These are phyloP conservation scores for Alternaria rosae DNA, from an alignment of 2,329 filamentous ascomycete genomes.

Conservation along the genomic window DNA sequence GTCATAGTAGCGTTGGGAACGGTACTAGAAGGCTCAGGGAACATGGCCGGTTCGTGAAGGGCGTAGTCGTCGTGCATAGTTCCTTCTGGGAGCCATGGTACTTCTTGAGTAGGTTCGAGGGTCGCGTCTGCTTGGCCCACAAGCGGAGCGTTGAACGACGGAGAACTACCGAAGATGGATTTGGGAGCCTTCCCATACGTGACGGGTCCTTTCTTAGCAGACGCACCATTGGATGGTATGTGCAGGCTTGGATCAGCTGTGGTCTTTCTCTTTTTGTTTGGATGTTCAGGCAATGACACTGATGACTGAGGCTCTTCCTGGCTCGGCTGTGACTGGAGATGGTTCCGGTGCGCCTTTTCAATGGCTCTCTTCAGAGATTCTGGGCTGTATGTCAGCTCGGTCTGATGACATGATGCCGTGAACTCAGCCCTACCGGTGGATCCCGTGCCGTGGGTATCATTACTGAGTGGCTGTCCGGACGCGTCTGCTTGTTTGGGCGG, in stretches of 20 bases:
- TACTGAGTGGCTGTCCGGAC: slow-evolving; percentile 16
- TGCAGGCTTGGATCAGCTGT: slow-evolving; percentile 11
- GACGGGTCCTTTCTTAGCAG: slow-evolving; percentile 5
- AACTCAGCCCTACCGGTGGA: slow-evolving; percentile 36
- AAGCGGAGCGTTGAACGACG: slow-evolving; percentile 2
- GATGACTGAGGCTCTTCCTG: slow-evolving; percentile 28
- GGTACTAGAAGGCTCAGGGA: slow-evolving; percentile 53
- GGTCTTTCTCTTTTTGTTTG: slow-evolving; percentile 35
- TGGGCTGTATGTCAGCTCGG: slow-evolving; percentile 8
- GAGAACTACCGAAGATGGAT: slow-evolving; percentile 1
- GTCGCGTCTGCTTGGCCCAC: background rate
- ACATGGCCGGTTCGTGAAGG: slow-evolving; percentile 52
- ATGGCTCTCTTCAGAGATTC: slow-evolving; percentile 35
- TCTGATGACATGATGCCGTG: background rate
- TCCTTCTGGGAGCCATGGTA: slow-evolving; percentile 36
- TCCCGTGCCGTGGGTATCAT: slow-evolving; percentile 28
- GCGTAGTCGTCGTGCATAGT: slow-evolving; percentile 48
- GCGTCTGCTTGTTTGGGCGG: slow-evolving; percentile 23
- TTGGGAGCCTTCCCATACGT: slow-evolving; percentile 23
- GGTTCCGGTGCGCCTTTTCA: slow-evolving; percentile 34
- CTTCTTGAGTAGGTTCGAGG: slow-evolving; percentile 3
- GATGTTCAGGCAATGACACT: slow-evolving; percentile 26
- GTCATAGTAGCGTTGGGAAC: slow-evolving; percentile 52
- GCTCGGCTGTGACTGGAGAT: slow-evolving; percentile 27
- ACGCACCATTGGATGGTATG: background rate